Conservation (phyloP, 1,284 basidiomycete genomes). For the Meira miltonrushii region DNA sequence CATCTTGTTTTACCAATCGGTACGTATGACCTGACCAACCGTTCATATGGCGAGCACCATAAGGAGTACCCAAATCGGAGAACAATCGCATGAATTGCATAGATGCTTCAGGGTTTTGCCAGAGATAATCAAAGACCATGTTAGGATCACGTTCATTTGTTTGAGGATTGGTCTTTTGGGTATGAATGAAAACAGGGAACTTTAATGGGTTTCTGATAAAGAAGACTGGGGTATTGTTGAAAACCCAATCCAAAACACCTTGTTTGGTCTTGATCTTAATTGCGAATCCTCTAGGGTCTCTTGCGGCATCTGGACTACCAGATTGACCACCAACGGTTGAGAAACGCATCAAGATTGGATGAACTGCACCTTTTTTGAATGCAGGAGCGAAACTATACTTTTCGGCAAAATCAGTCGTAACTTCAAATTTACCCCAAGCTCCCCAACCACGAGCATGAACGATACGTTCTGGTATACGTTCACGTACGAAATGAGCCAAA, state of each 20-base stretch:
- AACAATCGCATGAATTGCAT: slow-evolving; percentile 37
- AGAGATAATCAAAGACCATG: slow-evolving; percentile 35
- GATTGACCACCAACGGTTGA: slow-evolving; percentile 64
- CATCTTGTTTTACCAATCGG: slow-evolving; percentile 14
- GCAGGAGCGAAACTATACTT: slow-evolving; percentile 16
- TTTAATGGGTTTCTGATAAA: slow-evolving; percentile 35
- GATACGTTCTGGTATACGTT: slow-evolving; percentile 89
- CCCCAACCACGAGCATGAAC: slow-evolving; percentile 59
- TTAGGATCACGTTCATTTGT: slow-evolving; percentile 24
- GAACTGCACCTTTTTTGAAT: slow-evolving; percentile 22
- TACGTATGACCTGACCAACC: slow-evolving; percentile 36
- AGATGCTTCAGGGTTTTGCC: slow-evolving; percentile 24
- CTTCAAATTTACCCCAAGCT: slow-evolving; percentile 83
- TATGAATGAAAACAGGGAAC: slow-evolving; percentile 37
- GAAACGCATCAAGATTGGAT: slow-evolving; percentile 52
- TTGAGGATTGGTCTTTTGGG: slow-evolving; percentile 23
- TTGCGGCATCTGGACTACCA: slow-evolving; percentile 55
- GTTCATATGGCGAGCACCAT: slow-evolving; percentile 25
- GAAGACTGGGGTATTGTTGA: slow-evolving; percentile 40
- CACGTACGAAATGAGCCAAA: slow-evolving; percentile 75
- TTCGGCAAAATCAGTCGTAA: slow-evolving; percentile 36
- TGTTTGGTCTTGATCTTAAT: slow-evolving; percentile 33
- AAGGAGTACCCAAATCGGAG: slow-evolving; percentile 31
- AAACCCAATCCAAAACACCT: slow-evolving; percentile 24
- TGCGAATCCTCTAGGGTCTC: slow-evolving; percentile 33